Base-by-base conservation (phyloP, 2,329 filamentous ascomycete genomes). In the Diaporthe sp. region DNA sequence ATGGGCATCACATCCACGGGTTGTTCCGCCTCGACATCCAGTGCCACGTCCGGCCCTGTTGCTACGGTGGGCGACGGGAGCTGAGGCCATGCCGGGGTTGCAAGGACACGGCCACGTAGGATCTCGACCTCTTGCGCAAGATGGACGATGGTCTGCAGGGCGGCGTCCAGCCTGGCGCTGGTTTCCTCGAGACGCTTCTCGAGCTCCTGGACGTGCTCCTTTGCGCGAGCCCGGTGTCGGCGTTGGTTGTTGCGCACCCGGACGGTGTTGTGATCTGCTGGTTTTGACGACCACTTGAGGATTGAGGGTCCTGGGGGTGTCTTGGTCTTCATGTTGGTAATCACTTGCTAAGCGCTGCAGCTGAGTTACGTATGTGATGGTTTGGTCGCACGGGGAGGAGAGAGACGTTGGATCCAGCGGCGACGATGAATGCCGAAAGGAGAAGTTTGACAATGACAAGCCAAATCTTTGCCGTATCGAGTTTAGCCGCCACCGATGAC, bases 201-300 rank as follows among this genome's bases (percentile, higher is more conserved):
- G 1, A 87, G 79, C 0, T 81, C 80, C 2, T 81, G 77, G 35
- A 88, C 82, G 50, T 83, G 81, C 50, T 82, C 81, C 61, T 83
- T 85, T 55, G 83, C 82, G 39, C 84, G 81, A 12, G 86, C 85
- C 6, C 87, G 85, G 76, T 89, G 87, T 32, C 86, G 84, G 51
- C 87, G 84, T 77, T 89, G 86, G 76, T 89, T 89, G 59, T 89
- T 84, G n/a, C 86, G 85, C 22, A 87, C 84, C 10, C 87, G 83
- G 12, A 76, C 77, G 3, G 80, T 78, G 30, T 83, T 80, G 73
- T 84, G 79, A 6, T 81, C 78, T 7, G 79, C 77, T 4, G 81
- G 74, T 66, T 77, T 81, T 37, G 71, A 68, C 1, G 80, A 79
- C 77, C 81, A 82, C 59, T 80, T 82, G 12, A 73, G 35, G 1